Percentiles rank a stretch among this genome's conserved stretches.
phyloP scores from a whole-genome alignment of 805 yeast genomes.

The Lachancea sp. region DNA sequence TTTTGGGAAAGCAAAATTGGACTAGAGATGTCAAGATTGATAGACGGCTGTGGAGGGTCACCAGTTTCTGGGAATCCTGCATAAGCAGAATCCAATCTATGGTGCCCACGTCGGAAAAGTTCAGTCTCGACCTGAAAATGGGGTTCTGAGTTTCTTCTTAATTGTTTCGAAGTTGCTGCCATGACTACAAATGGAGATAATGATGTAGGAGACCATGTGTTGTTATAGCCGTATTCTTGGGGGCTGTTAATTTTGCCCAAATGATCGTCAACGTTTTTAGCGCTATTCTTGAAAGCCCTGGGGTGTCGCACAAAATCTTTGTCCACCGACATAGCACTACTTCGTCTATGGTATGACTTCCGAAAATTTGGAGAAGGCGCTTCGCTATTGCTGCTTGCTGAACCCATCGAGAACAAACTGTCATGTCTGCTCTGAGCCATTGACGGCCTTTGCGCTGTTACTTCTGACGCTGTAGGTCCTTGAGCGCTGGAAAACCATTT shows the following conservation, averaged over 20 bases:
- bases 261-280: neutral
- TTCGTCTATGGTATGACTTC: constrained; percentile 1
- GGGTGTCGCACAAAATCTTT: neutral
- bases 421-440: neutral
- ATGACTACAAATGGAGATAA: constrained; percentile 4
- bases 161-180: constrained; percentile 25
- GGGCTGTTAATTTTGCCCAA: neutral
- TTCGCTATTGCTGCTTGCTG: constrained; percentile 3
- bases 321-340: constrained; percentile 2
- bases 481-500: neutral
- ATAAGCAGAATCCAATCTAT: constrained; percentile 18
- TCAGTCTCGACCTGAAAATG: constrained; percentile 17
- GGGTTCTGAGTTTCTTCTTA: constrained; percentile 24
- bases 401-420: neutral
- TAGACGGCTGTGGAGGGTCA: constrained; percentile 5
- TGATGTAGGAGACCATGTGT: neutral
- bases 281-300: neutral
- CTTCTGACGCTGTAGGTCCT: neutral
- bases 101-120: constrained; percentile 17
- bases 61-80: constrained; percentile 23
- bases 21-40: neutral
- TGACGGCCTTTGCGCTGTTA: neutral
- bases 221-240: neutral
- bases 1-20: neutral
- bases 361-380: neutral